Conservation (phyloP, 371 early-diverging fungal species). For the Mucor racemosus region DNA sequence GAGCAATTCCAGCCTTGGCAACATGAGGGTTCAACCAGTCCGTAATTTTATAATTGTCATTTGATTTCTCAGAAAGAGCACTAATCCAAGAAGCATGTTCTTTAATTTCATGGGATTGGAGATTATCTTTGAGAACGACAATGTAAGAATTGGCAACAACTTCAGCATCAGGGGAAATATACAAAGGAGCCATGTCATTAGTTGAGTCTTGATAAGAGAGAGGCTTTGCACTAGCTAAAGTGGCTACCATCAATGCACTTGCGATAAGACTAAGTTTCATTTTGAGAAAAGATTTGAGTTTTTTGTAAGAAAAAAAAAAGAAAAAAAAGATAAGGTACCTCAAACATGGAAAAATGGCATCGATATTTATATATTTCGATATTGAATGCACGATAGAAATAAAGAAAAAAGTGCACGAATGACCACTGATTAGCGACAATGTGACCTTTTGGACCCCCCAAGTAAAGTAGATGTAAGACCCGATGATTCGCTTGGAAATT, state of each 20-base stretch:
- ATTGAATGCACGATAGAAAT: constrained; percentile 2
- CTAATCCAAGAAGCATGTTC: constrained; percentile 42
- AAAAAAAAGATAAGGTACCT: constrained; percentile 11
- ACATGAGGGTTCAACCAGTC: constrained; percentile 36
- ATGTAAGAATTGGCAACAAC: constrained; percentile 81
- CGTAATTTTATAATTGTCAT: neutral
- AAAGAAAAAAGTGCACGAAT: neutral
- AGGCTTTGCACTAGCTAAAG: constrained; percentile 26
- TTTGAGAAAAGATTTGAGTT: neutral
- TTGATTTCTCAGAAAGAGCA: constrained; percentile 16
- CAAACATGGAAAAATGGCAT: neutral
- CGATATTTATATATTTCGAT: neutral
- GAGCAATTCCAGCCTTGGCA: constrained; percentile 61
- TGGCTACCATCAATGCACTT: constrained; percentile 27
- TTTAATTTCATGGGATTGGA: constrained; percentile 28
- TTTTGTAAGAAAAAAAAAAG: constrained; percentile 10
- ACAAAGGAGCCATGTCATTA: constrained; percentile 63
- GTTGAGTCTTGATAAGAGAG: constrained; percentile 13
- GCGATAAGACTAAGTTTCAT: constrained; percentile 36
- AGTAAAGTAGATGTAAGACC: neutral
- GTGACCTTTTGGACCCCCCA: constrained; percentile 4
- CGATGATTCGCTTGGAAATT: neutral
- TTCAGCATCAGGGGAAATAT: constrained; percentile 66
- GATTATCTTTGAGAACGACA: constrained; percentile 78
- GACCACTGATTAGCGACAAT: constrained; percentile 6